Evolutionary conservation across 257 asterid species (phyloP), one percentile per base, ranked within the genome.

Genomic region (Eustoma russellianum): DNA sequence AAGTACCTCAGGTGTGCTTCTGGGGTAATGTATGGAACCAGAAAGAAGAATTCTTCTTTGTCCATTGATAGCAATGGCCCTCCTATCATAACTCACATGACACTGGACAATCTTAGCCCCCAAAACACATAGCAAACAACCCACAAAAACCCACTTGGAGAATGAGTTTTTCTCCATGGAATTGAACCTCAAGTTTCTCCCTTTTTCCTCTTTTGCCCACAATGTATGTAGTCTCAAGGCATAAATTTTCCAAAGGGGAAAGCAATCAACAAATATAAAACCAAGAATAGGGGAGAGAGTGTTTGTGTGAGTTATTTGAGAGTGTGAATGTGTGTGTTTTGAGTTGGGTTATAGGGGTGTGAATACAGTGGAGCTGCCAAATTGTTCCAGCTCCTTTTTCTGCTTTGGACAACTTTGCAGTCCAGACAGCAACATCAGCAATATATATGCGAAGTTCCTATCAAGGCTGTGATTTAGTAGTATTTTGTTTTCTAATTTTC

Each of bases 1-100:
- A 38, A 38, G 43, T 46, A 80, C 97, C 86, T 88, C 87, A 33
- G 97, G 97, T 17, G 97, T 85, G 82, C 97, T 88, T 74, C 97
- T 80, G 35, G 95, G 86, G 72, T 88, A 85, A 70, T 88, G 97
- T 49, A 88, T 88, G 48, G 97, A 85, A 33, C 97, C 97, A 63
- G 97, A 88, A 50, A 88, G 56, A 72, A 88, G 94, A 55, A 88
- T 73, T 66, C 86, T 74, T 63, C 94, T 80, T 33, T 79, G 77
- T 24, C 92, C 95, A 63, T 85, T 76, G 19, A 88, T 80, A 30
- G 79, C 65, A 15, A 88, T 65, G 55, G 95, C 81, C 52, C 77
- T 82, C 66, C 80, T 77, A 55, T 88, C 97, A 65, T 88, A 88
- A 50, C 74, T 78, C 17, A 88, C 95, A 61, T 72, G 67, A 8